These are phyloP conservation scores for Hydnomerulius pinastri DNA, from an alignment of 768 basidiomycete species.

Conservation along the genomic window DNA sequence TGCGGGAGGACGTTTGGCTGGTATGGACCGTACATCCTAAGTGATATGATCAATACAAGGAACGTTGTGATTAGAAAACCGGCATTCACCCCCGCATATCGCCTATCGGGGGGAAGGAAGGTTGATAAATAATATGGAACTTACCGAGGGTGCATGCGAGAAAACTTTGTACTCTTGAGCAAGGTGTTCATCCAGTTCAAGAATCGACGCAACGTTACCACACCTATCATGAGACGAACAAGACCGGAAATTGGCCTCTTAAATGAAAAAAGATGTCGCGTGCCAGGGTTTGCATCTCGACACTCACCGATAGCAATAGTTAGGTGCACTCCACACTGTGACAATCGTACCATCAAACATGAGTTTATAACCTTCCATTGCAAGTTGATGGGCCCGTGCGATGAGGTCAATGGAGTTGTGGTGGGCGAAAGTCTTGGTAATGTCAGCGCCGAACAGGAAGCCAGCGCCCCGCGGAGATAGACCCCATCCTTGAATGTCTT, in stretches of 20 bases:
- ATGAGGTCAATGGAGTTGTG: constrained; percentile 93
- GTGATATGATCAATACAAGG: constrained; percentile 6
- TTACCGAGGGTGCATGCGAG: constrained; percentile 81
- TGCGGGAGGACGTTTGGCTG: constrained; percentile 81
- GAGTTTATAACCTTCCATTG: constrained; percentile 96
- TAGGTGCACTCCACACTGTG: constrained; percentile 97
- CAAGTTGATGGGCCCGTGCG: constrained; percentile 95
- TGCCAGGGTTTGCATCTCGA: constrained; percentile 11
- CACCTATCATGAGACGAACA: constrained; percentile 53
- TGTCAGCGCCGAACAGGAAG: constrained; percentile 91
- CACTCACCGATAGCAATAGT: constrained; percentile 94
- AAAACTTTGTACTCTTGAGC: constrained; percentile 97
- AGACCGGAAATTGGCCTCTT: constrained; percentile 26
- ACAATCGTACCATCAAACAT: constrained; percentile 97
- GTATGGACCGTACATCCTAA: constrained; percentile 80
- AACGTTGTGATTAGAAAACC: constrained; percentile 1
- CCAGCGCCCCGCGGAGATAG: constrained; percentile 97
- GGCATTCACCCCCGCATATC: constrained; percentile 26
- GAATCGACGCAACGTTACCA: constrained; percentile 93
- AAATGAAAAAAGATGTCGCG: constrained; percentile 16
- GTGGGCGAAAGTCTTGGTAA: constrained; percentile 87
- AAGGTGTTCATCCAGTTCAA: constrained; percentile 91
- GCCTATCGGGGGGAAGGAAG: constrained; percentile 17
- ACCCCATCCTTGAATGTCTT: constrained; percentile 93
- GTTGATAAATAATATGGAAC: constrained; percentile 29